Evolutionary conservation across 371 early-diverging fungal species (phyloP).

Genomic region (Lichtheimia hyalospora): DNA sequence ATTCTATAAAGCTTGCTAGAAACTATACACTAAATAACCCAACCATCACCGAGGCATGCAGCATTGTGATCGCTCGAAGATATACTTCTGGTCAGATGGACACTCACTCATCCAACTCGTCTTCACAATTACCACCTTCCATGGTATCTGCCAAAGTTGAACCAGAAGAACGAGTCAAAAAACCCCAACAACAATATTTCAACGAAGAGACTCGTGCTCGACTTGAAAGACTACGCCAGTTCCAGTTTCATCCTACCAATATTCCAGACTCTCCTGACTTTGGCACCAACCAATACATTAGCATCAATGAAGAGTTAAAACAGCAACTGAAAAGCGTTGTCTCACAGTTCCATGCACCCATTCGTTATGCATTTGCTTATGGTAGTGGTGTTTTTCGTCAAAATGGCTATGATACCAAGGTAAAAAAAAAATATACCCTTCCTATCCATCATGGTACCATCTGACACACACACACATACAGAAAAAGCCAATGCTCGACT

Average conservation of each 20-base stretch:
- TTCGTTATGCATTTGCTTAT: conserved; percentile 91
- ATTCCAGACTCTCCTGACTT: conserved; percentile 64
- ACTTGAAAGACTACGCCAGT: conserved; percentile 38
- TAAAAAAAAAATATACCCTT: conserved; percentile 20
- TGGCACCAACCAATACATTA: conserved; percentile 68
- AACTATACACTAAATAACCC: too few species aligned
- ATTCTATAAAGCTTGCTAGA: too few species aligned
- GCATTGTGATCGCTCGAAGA: background rate
- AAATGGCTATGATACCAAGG: conserved; percentile 73
- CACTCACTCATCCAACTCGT: background rate
- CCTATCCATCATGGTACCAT: background rate
- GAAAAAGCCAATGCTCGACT: conserved; percentile 87
- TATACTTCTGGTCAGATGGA: background rate
- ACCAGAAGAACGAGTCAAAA: background rate
- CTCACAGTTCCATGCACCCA: conserved; percentile 64
- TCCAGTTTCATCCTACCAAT: conserved; percentile 51
- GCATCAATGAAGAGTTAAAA: conserved; percentile 59
- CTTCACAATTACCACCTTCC: background rate
- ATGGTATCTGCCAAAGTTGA: background rate
- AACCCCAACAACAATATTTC: conserved; percentile 18
- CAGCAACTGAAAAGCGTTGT: conserved; percentile 60
- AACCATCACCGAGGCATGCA: too few species aligned
- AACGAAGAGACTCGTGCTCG: conserved; percentile 38
- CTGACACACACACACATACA: background rate
- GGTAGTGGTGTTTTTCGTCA: conserved; percentile 94